Base-by-base conservation (phyloP, 1,139 yeast genomes). In the Blastobotrys petasosporus region DNA sequence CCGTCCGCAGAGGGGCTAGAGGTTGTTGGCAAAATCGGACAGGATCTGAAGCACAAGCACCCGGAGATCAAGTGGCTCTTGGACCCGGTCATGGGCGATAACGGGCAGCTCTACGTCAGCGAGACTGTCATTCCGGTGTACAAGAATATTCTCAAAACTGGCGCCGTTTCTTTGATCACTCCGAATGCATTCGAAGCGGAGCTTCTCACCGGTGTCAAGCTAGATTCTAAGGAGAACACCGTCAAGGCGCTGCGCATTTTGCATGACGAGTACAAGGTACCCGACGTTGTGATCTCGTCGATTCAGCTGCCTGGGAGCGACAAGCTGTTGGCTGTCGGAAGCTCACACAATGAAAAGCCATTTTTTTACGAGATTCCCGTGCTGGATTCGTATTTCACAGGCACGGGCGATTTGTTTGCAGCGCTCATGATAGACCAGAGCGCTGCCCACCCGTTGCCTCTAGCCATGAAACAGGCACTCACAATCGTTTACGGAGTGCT, bases 81-180 rank as follows among this genome's bases (percentile, higher is more conserved):
- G 51, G 98, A 92, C 61, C 97, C 98, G 1, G 97, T 92, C 2
- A 75, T 92, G 74, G 98, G 98, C 11, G 98, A 92, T 63, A 82
- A 86, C 55, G 95, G 95, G 2, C 75, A 74, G 49, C 63, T 90
- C 25, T 92, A 92, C 59, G 97, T 92, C 9, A 76, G 80, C 39
- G 75, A 79, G 51, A 76, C 77, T 16, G 85, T 87, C 44, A 73
- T 90, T 0, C 77, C 79, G 0, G 75, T 77, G 1, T 90, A 90
- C 61, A 73, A 74, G 58, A 57, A 67, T n/a, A 68, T 85, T 2
- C 63, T 90, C 37, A 57, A 63, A 13, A 61, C 70, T 1, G 74
- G 77, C 7, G 49, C 65, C 1, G 87, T 88, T 10, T 81, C 79
- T 50, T 61, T 88, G 16, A 77, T 84, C 8, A 86, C 97, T 0